These are phyloP conservation scores for Helotiales sp. DNA, from an alignment of 2,329 filamentous ascomycete species.

Conservation along the genomic window DNA sequence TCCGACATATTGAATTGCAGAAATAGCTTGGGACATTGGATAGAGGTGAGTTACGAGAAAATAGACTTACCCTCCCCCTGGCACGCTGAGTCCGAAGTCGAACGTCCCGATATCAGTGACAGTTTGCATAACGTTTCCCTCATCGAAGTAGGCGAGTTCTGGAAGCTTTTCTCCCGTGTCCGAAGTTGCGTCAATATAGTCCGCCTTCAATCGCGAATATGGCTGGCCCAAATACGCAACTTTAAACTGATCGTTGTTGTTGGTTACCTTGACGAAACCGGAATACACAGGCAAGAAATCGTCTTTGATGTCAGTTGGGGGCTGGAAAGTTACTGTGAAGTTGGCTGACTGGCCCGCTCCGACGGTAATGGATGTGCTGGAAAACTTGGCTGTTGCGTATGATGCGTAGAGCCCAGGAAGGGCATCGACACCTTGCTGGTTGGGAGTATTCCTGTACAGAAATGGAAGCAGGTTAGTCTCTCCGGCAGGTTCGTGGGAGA, in stretches of 20 bases:
- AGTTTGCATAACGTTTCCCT: not conserved
- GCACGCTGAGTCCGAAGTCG: not conserved
- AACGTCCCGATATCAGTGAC: not conserved
- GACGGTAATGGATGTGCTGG: conserved; percentile 25
- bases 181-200: not conserved
- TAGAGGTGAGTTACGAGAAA: not conserved
- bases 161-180: not conserved
- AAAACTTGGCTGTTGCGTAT: not conserved
- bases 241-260: not conserved
- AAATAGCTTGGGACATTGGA: too few relatives aligned
- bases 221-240: not conserved
- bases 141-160: not conserved
- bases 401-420: not conserved
- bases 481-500: not conserved
- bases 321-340: conserved; percentile 33
- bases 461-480: not conserved
- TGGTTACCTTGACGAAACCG: conserved; percentile 1
- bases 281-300: not conserved
- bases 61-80: not conserved
- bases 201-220: not conserved
- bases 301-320: not conserved
- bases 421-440: not conserved
- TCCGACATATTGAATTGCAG: too few relatives aligned
- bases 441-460: not conserved
- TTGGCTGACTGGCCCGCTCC: conserved; percentile 28